Conservation (phyloP, 192 early-diverging fungal genomes). For the Entophlyctis luteolus region DNA sequence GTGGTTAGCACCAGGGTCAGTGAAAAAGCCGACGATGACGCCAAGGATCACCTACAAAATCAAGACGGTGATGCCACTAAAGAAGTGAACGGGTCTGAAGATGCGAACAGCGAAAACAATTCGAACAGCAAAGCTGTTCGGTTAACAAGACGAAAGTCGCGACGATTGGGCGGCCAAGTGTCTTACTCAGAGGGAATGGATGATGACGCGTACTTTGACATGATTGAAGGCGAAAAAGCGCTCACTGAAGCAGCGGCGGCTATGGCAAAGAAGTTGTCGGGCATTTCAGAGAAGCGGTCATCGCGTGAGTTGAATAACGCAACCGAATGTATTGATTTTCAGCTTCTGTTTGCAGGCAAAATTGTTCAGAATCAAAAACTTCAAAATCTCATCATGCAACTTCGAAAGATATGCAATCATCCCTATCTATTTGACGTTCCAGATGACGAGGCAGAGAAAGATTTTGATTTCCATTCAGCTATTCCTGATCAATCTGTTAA, state of each 20-base stretch:
- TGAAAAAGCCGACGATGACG: constrained; percentile 14
- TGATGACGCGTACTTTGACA: constrained; percentile 45
- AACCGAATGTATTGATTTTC: not conserved
- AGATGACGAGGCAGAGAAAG: constrained; percentile 49
- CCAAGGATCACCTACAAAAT: not conserved
- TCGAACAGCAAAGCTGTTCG: not conserved
- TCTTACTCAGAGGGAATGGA: constrained; percentile 38
- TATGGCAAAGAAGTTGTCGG: not conserved
- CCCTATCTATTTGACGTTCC: constrained; percentile 89
- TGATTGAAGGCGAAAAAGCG: constrained; percentile 32
- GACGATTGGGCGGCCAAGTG: too few relatives aligned
- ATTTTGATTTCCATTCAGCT: constrained; percentile 7
- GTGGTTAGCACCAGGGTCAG: constrained; percentile 17
- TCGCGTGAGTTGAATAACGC: not conserved
- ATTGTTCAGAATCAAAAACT: constrained; percentile 38
- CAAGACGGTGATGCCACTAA: not conserved
- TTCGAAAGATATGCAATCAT: constrained; percentile 95
- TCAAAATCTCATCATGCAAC: constrained; percentile 68
- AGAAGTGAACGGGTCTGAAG: not conserved
- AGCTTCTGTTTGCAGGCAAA: constrained; percentile 4
- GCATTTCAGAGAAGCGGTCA: not conserved
- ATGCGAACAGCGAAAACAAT: not conserved
- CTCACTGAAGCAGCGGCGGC: not conserved
- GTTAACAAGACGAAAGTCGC: not conserved
- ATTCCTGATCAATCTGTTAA: constrained; percentile 13